phyloP scores from a whole-genome alignment of 176 grass and related monocot genomes.

The Melocanna baccifera region DNA sequence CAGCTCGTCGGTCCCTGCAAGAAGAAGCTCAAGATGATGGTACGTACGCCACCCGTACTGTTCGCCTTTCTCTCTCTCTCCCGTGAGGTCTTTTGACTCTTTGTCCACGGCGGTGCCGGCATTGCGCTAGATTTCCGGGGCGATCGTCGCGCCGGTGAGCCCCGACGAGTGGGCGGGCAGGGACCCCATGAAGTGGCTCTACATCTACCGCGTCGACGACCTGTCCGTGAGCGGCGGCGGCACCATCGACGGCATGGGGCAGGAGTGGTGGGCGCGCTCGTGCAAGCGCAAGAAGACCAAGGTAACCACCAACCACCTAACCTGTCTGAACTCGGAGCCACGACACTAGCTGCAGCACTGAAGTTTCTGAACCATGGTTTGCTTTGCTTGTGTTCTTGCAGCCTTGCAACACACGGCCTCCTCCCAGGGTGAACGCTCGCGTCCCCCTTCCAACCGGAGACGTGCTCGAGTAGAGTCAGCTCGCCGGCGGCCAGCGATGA shows the following conservation, averaged over 20 bases:
- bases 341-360: background rate
- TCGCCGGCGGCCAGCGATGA: background rate
- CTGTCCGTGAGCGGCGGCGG: constrained; percentile 63
- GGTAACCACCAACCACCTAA: constrained; percentile 4
- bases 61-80: background rate
- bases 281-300: constrained; percentile 67
- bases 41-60: background rate
- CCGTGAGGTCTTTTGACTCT: background rate
- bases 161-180: constrained; percentile 50
- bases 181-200: constrained; percentile 64
- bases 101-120: background rate
- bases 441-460: background rate
- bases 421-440: constrained; percentile 45
- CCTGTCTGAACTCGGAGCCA: background rate
- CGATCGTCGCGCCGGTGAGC: constrained; percentile 56
- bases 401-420: constrained; percentile 45
- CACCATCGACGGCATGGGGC: constrained; percentile 69
- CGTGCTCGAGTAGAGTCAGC: background rate
- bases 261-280: constrained; percentile 74
- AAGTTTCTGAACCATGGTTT: background rate
- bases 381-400: constrained; percentile 25
- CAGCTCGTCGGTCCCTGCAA: constrained; percentile 68
- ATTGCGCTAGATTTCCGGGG: constrained; percentile 39
- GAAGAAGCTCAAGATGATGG: constrained; percentile 62
- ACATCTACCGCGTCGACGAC: constrained; percentile 51